These are phyloP conservation scores for Pseudohyphozyma bogoriensis DNA, from an alignment of 768 basidiomycete species.

Conservation along the genomic window DNA sequence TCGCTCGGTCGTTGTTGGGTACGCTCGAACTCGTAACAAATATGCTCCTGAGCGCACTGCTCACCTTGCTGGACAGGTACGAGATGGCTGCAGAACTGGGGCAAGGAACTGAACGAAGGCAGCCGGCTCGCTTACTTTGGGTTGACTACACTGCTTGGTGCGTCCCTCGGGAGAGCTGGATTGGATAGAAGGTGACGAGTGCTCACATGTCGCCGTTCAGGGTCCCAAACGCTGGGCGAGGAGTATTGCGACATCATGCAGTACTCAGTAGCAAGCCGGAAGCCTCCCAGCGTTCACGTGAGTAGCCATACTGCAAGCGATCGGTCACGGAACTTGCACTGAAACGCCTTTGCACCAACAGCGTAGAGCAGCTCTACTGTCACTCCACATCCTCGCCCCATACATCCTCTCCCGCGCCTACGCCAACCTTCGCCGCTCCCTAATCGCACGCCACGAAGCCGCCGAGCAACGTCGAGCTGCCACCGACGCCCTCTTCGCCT, in stretches of 20 bases:
- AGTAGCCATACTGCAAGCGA: background rate
- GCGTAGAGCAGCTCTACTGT: slow-evolving; percentile 25
- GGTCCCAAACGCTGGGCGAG: slow-evolving; percentile 34
- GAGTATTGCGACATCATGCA: slow-evolving; percentile 35
- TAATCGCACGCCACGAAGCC: slow-evolving; percentile 9
- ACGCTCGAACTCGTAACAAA: background rate
- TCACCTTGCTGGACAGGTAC: slow-evolving; percentile 19
- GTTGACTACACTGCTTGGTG: slow-evolving; percentile 32
- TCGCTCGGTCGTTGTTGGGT: slow-evolving; percentile 27
- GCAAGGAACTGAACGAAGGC: slow-evolving; percentile 27
- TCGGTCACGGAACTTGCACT: too few species aligned
- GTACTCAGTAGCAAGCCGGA: slow-evolving; percentile 16
- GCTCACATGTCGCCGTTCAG: slow-evolving; percentile 1
- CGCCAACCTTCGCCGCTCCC: slow-evolving; percentile 10
- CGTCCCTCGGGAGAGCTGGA: background rate
- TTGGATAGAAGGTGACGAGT: background rate
- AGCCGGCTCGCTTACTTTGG: slow-evolving; percentile 31
- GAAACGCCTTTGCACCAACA: background rate
- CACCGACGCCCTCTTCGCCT: slow-evolving; percentile 18
- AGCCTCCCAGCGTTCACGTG: slow-evolving; percentile 18
- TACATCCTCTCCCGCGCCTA: slow-evolving; percentile 24
- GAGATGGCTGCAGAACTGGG: slow-evolving; percentile 31
- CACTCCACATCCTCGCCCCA: slow-evolving; percentile 29
- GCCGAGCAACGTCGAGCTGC: background rate
- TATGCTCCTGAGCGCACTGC: background rate